phyloP scores from a whole-genome alignment of 805 yeast species.

The Wickerhamiella azyma region DNA sequence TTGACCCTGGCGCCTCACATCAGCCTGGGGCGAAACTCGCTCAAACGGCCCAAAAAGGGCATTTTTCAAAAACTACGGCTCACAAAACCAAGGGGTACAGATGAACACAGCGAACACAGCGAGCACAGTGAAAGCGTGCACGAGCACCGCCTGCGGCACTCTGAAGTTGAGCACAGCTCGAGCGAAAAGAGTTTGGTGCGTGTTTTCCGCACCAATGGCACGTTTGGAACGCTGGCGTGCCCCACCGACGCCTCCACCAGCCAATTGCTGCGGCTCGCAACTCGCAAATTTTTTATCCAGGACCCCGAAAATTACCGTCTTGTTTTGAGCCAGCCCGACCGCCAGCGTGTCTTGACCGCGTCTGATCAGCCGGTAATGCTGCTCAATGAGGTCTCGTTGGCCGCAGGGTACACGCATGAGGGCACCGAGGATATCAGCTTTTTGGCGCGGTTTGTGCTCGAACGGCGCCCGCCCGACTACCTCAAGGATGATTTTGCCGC shows the following conservation, averaged over 20 bases:
- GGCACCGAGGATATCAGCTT: slow-evolving; percentile 18
- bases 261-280: slow-evolving; percentile 56
- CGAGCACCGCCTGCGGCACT: slow-evolving; percentile 4
- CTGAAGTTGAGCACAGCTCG: slow-evolving; percentile 18
- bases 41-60: neutral
- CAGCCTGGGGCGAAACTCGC: neutral
- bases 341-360: slow-evolving; percentile 11
- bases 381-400: slow-evolving; percentile 11
- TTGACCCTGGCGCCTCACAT: slow-evolving; percentile 1
- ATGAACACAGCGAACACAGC: neutral
- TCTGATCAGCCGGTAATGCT: slow-evolving; percentile 12
- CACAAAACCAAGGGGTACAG: neutral
- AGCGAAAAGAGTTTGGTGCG: slow-evolving; percentile 35
- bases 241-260: slow-evolving; percentile 64
- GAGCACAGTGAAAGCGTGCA: neutral
- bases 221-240: slow-evolving; percentile 72
- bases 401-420: slow-evolving; percentile 14
- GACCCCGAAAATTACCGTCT: slow-evolving; percentile 15
- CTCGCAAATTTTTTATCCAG: slow-evolving; percentile 45
- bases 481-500: neutral
- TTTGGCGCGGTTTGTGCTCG: slow-evolving; percentile 16
- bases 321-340: slow-evolving; percentile 11
- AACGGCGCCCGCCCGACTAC: neutral
- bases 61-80: neutral
- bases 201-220: slow-evolving; percentile 70